A percentile compares a stretch with the other conserved stretches of the same genome.
phyloP scores from a whole-genome alignment of 1,284 basidiomycete genomes.

The Golubevia pallescens region DNA sequence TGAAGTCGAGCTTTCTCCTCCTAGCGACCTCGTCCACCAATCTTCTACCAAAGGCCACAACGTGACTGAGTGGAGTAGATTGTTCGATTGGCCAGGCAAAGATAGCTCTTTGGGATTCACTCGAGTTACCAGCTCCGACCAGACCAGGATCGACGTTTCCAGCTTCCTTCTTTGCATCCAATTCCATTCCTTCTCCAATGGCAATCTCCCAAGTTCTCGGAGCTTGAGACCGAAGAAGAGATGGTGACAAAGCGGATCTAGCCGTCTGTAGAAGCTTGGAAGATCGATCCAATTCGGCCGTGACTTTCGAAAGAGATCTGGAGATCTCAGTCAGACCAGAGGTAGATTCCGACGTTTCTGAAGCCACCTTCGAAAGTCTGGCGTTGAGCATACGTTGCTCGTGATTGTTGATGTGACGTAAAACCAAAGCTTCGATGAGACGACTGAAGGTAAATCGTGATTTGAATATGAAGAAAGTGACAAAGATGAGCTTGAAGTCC shows the following conservation, averaged over 20 bases:
- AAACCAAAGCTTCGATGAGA: slow-evolving; percentile 28
- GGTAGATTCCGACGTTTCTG: background rate
- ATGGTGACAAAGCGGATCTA: background rate
- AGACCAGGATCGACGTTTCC: background rate
- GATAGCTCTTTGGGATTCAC: background rate
- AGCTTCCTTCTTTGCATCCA: background rate
- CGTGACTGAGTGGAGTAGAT: background rate
- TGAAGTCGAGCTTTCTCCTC: background rate
- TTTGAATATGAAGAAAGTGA: background rate
- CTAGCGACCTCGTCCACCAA: slow-evolving; percentile 1
- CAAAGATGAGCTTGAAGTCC: background rate
- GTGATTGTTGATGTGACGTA: slow-evolving; percentile 25
- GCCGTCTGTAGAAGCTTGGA: background rate
- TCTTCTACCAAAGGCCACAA: background rate
- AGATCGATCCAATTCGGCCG: background rate
- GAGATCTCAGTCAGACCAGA: background rate
- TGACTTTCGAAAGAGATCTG: background rate
- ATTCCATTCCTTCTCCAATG: background rate
- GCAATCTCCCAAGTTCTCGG: slow-evolving; percentile 2
- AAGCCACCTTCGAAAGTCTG: slow-evolving; percentile 7
- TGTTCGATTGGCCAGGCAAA: slow-evolving; percentile 4
- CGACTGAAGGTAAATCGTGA: slow-evolving; percentile 5
- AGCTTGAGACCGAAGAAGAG: background rate
- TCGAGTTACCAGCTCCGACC: background rate
- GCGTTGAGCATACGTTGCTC: slow-evolving; percentile 17